phyloP scores from a whole-genome alignment of 352 stramenopile species.

The Pilasporangium apinafurcum region DNA sequence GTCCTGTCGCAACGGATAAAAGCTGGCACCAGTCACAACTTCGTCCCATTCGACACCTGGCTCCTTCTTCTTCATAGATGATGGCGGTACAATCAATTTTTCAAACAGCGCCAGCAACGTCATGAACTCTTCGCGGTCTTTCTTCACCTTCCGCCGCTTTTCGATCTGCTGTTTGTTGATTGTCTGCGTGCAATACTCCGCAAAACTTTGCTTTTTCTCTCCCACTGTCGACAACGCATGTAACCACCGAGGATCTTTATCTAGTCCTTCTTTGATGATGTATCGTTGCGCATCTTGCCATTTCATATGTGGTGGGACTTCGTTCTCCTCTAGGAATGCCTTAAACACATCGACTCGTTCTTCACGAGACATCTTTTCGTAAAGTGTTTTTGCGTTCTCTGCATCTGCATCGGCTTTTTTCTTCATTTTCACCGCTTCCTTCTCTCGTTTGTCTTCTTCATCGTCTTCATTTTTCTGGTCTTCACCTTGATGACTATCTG shows the following conservation, averaged over 20 bases:
- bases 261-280: constrained; percentile 48
- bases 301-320: constrained; percentile 62
- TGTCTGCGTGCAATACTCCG: constrained; percentile 73
- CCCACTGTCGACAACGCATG: constrained; percentile 57
- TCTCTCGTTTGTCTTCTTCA: constrained; percentile 14
- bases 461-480: constrained; percentile 24
- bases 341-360: constrained; percentile 64
- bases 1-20: constrained; percentile 62
- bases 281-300: constrained; percentile 66
- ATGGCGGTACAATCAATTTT: constrained; percentile 13
- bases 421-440: constrained; percentile 8
- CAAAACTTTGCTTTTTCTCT: constrained; percentile 82
- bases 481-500: constrained; percentile 7
- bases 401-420: constrained; percentile 44
- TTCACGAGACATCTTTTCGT: constrained; percentile 34
- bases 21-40: constrained; percentile 29
- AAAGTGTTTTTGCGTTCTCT: constrained; percentile 35
- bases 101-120: constrained; percentile 59
- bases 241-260: constrained; percentile 59
- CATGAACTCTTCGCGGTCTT: constrained; percentile 64
- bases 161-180: constrained; percentile 68
- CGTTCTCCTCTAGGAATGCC: constrained; percentile 57
- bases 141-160: constrained; percentile 62
- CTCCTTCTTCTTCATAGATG: constrained; percentile 5
- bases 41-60: constrained; percentile 35